Evolutionary conservation across 805 yeast species (phyloP), one percentile per base, ranked within the genome.

Genomic region (Ogataea haglerorum): DNA sequence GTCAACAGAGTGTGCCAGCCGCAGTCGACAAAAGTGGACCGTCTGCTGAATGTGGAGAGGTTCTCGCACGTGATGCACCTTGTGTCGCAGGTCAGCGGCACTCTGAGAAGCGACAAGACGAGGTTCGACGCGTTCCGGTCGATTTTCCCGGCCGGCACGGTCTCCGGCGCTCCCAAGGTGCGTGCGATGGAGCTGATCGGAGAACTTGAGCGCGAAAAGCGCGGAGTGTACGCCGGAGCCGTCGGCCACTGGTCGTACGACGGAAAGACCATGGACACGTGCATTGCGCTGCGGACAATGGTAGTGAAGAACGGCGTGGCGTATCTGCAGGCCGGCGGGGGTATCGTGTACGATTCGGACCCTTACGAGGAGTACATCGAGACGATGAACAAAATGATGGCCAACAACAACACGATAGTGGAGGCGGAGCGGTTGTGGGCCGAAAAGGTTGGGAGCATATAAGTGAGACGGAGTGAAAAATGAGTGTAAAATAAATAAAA

Each of bases 71-170:
- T 93, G 28, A 90, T 90, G 84, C 99, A 93, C 65, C 71, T 93
- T 52, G 96, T 91, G 2, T 85, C 95, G 2, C 95, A 91, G 64
- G 97, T 91, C 15, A 82, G 95, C 46, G 99, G 99, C 10, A 86
- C 82, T 2, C 70, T 93, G 55, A 75, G 99, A 58, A 65, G 70
- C 0, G 97, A 76, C 45, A 83, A 87, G 69, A 82, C 91, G 10
- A 74, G 98, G 49, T 93, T 93, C 58, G 99, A 93, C 68, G 99
- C 99, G 0, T 89, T 93, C 67, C 78, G 99, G 61, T 89, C 97
- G 3, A 87, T 93, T 40, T 93, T 93, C 80, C 99, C 99, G 15
- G 99, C 99, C 1, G 99, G 99, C 31, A 93, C 99, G 2, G 98
- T 91, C 10, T 82, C 95, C 41, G 99, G 99, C 28, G 98, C 99